A percentile compares a stretch with the other conserved stretches of the same genome.
phyloP scores from a whole-genome alignment of 345 rosid species.

The Hibiscus trionum region DNA sequence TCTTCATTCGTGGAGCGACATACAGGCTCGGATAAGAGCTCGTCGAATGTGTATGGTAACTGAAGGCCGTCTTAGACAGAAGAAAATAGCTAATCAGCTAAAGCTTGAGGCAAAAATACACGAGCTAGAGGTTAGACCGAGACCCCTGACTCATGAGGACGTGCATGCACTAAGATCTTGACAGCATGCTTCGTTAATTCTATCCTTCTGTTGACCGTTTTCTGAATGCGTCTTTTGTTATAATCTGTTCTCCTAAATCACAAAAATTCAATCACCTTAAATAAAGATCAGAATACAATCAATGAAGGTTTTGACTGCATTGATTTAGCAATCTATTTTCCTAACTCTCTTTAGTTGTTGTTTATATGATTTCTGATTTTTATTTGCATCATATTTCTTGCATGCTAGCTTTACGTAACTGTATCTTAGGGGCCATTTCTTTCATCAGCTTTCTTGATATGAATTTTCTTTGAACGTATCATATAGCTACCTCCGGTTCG shows the following conservation, averaged over 20 bases:
- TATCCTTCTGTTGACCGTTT: not conserved
- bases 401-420: not conserved
- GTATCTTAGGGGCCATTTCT: conserved; percentile 1
- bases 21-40: conserved; percentile 58
- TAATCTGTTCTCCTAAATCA: not conserved
- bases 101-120: conserved; percentile 94
- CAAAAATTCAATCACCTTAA: not conserved
- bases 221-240: not conserved
- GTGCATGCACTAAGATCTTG: conserved; percentile 1
- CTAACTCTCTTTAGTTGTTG: not conserved
- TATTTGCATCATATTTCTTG: not conserved
- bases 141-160: not conserved
- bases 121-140: conserved; percentile 58
- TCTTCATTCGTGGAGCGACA: conserved; percentile 84
- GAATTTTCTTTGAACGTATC: not conserved
- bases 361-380: not conserved
- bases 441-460: not conserved
- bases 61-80: conserved; percentile 65
- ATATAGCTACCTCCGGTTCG: not conserved
- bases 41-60: conserved; percentile 75
- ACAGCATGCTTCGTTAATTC: not conserved
- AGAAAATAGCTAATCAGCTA: conserved; percentile 80
- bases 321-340: not conserved
- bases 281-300: not conserved
- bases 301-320: not conserved